Base-by-base conservation (phyloP, 371 early-diverging fungal species). In the Mortierella sp. region DNA sequence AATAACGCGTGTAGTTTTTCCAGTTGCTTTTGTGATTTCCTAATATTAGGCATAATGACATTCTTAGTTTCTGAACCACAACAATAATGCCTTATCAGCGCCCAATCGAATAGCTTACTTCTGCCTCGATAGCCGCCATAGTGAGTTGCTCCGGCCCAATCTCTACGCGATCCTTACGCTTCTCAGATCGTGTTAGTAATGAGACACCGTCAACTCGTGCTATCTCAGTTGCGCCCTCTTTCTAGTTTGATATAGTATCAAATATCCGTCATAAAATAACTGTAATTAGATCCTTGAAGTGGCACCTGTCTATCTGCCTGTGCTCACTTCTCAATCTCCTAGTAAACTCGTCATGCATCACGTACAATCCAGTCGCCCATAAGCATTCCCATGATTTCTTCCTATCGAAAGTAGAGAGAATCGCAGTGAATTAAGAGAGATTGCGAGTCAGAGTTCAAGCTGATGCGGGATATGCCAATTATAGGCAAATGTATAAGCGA, bases 101-200 rank as follows among this genome's bases (percentile, higher is more conserved):
- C 5, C 22, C 57, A 6, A 34, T 19, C 5, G 34, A 31, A 13
- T 7, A 15, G 26, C n/a, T 42, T 69, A 83, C 85, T 66, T 94
- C 94, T 53, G 93, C 93, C 60, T 88, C 86, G 3, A 86, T 70
- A n/a, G 90, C 90, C 6, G 93, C 94, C 64, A 86, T 79, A 47
- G 90, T 90, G 42, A 94, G 83, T 76, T 91, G 88, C 57, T 88
- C 86, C 37, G 89, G 86, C 7, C 86, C 84, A 57, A 90, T 89
- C 66, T 91, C 94, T 7, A 94, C 94, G 37, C 94, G 85, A 64
- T 94, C 94, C 61, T 89, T 89, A 28, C 91, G 86, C 76, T 93
- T 94, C 68, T 94, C 93, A 37, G 91, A 90, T n/a, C 94, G 83
- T 29, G 89, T 87, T 42, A 90, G 64, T 47, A 92, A 75, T 0